phyloP scores from a whole-genome alignment of 225 moss, liverwort and hornwort species.

The Neckera pumila region DNA sequence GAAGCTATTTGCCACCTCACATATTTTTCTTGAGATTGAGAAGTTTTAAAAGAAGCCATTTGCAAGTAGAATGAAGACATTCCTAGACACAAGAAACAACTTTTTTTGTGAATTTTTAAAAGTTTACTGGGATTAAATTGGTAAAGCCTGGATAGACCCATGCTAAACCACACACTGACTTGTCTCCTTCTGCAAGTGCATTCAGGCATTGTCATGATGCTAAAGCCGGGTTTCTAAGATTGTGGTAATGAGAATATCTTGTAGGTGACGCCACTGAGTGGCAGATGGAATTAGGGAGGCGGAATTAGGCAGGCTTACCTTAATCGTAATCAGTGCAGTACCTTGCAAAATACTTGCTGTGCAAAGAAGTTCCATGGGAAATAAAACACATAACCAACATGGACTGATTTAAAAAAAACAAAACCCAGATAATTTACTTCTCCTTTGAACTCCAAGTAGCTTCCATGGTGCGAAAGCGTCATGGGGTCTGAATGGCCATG shows the following conservation, averaged over 20 bases:
- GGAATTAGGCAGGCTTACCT: neutral
- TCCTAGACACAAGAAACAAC: neutral
- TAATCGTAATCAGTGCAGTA: neutral
- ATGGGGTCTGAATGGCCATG: neutral
- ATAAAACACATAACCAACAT: no score
- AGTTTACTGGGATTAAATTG: neutral
- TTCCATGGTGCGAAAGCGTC: neutral
- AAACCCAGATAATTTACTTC: no score
- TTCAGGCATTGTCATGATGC: neutral
- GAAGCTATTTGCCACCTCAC: neutral
- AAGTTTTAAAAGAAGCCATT: neutral
- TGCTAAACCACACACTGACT: neutral
- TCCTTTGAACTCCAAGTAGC: no score
- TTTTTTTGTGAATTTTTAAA: neutral
- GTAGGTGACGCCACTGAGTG: neutral
- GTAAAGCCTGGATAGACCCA: neutral
- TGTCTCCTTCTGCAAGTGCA: neutral
- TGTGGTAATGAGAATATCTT: neutral
- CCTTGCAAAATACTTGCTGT: neutral
- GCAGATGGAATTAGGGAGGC: neutral
- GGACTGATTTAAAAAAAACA: no score
- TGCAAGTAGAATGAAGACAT: neutral
- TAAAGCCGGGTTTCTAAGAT: neutral
- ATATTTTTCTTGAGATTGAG: fast-evolving
- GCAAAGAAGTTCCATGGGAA: no score